Evolutionary conservation across 169 alveolate genomes (phyloP), one percentile per base, ranked within the genome.

Genomic region (Plasmodium malariae): DNA sequence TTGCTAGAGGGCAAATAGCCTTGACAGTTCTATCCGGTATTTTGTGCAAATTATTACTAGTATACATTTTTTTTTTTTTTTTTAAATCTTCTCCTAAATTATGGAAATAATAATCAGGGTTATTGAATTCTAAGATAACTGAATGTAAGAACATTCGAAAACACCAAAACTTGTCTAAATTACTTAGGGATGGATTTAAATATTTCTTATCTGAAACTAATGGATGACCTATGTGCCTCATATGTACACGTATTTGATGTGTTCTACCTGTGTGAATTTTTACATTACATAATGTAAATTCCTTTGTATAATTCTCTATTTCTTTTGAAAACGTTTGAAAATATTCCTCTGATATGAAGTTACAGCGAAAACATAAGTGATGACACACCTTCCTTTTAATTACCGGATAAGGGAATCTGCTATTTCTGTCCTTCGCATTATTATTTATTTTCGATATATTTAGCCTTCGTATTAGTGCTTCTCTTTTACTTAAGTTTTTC

Each of bases 161-260:
- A 74, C 95, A 93, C 95, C 95, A 93, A 28, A 40, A 72, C 5
- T 93, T 78, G 45, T 93, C 95, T 3, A 87, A 60, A 67, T 85
- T 78, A 24, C 94, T 80, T 24, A 78, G 62, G 19, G 87, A 87
- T 1, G 88, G 37, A 70, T 93, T 86, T 55, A 88, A 91, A 76
- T 93, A 93, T 74, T 93, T 93, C 28, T 85, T 73, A 48, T 93
- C 95, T 6, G 94, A 87, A 11, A 93, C 94, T 21, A 93, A 49
- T 6, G 95, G 95, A 37, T 93, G 95, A 4, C 95, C 95, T 7
- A 93, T 72, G 71, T 93, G 95, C 5, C 92, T 92, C 92, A 93
- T 85, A 90, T 93, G 95, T 0, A 93, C 95, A 28, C 95, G 80
- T 34, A 93, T 93, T 73, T 93, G 95, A 59, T 93, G 95, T 1